Evolutionary conservation across 805 yeast species (phyloP).

Genomic region (Zygosaccharomyces bailii): DNA sequence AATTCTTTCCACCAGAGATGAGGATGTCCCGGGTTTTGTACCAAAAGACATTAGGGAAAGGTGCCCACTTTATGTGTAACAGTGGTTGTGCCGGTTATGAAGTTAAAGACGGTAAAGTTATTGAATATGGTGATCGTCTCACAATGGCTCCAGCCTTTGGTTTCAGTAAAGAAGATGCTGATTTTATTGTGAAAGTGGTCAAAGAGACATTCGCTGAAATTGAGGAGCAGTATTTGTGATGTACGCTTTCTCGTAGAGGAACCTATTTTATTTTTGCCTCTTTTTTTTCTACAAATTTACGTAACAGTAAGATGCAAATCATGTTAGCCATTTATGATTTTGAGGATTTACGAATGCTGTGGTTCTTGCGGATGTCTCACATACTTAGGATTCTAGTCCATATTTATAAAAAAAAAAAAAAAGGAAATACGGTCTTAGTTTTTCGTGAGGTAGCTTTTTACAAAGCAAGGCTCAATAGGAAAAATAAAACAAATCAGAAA

Average conservation of each 20-base stretch:
- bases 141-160: constrained; percentile 8
- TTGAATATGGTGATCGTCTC: constrained; percentile 5
- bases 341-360: too few species aligned
- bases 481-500: too few species aligned
- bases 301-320: too few species aligned
- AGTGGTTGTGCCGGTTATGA: constrained; percentile 6
- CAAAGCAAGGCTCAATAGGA: too few species aligned
- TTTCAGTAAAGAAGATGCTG: constrained; percentile 5
- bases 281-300: too few species aligned
- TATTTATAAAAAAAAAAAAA: too few species aligned
- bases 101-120: neutral
- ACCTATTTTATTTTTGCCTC: too few species aligned
- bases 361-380: too few species aligned
- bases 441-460: too few species aligned
- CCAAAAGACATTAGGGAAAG: constrained; percentile 3
- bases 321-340: too few species aligned
- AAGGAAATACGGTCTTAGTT: too few species aligned
- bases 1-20: constrained; percentile 7
- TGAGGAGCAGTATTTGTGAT: constrained; percentile 2
- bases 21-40: constrained; percentile 4
- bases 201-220: constrained; percentile 3
- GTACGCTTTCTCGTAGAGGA: neutral
- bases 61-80: constrained; percentile 3
- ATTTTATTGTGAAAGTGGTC: constrained; percentile 6
- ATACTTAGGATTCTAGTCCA: too few species aligned